Evolutionary conservation across 306 rosid species (phyloP).

Genomic region (Betula pendula): DNA sequence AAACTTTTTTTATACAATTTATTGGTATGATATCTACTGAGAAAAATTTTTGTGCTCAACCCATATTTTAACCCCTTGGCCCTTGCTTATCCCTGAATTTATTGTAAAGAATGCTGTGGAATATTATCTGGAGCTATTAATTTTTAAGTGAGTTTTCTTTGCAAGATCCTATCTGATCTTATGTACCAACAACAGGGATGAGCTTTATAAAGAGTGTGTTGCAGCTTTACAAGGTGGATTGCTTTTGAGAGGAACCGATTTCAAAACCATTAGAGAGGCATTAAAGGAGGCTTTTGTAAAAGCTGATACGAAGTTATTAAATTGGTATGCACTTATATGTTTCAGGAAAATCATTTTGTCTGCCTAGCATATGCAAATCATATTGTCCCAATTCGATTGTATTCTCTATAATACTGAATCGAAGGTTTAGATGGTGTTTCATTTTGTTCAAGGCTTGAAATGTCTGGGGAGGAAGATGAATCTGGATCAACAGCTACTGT

Average conservation of each 20-base stretch:
- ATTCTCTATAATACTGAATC: constrained; percentile 34
- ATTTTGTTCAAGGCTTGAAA: constrained; percentile 80
- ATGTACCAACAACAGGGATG: constrained; percentile 60
- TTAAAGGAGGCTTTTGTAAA: constrained; percentile 67
- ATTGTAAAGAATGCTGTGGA: background rate
- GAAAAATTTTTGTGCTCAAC: background rate
- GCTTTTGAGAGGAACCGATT: constrained; percentile 58
- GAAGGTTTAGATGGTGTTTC: constrained; percentile 64
- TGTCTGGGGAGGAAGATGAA: constrained; percentile 63
- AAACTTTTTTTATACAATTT: background rate
- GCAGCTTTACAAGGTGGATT: constrained; percentile 78
- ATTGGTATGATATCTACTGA: background rate
- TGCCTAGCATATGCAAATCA: background rate
- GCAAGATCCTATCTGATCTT: constrained; percentile 27
- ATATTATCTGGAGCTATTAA: background rate
- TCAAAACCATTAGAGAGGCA: constrained; percentile 60
- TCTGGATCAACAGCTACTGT: constrained; percentile 94
- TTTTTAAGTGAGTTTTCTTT: constrained; percentile 3
- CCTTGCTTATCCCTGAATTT: background rate
- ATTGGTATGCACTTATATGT: constrained; percentile 50
- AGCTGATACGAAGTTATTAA: constrained; percentile 63
- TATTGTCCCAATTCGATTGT: constrained; percentile 35
- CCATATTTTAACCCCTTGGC: background rate
- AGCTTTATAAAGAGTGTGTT: constrained; percentile 83
- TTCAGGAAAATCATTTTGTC: background rate